A percentile compares a stretch with the other conserved stretches of the same genome.
Conservation (phyloP, 805 yeast genomes). For the Candida koratica region DNA sequence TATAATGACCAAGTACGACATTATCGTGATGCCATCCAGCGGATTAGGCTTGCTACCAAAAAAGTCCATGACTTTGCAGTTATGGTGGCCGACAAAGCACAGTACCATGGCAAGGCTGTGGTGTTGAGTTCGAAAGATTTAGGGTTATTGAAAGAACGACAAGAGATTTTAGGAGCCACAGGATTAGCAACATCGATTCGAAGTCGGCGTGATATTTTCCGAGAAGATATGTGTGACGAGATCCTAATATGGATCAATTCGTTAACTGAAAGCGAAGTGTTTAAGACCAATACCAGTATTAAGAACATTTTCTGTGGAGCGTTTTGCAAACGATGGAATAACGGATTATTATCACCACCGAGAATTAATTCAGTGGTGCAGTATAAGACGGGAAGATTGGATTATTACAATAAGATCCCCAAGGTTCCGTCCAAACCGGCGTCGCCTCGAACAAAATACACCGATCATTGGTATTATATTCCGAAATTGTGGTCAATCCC, state of each 20-base stretch:
- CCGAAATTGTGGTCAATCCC: conserved; percentile 48
- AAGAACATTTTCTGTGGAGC: conserved; percentile 54
- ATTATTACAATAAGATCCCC: conserved; percentile 35
- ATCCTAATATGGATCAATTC: conserved; percentile 64
- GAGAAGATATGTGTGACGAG: conserved; percentile 79
- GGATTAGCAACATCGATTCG: conserved; percentile 66
- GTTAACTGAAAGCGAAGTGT: conserved; percentile 51
- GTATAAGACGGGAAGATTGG: conserved; percentile 32
- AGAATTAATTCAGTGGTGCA: conserved; percentile 10
- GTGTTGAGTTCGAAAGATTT: conserved; percentile 58
- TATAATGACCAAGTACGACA: conserved; percentile 83
- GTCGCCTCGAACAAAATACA: conserved; percentile 5
- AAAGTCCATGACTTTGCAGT: conserved; percentile 62
- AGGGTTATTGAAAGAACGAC: conserved; percentile 47
- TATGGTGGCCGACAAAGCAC: conserved; percentile 66
- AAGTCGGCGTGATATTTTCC: conserved; percentile 61
- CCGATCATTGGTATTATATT: conserved; percentile 37
- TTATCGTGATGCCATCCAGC: conserved; percentile 64
- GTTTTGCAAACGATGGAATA: conserved; percentile 58
- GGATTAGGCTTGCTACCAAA: conserved; percentile 60
- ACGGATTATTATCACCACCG: conserved; percentile 38
- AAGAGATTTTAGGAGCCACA: conserved; percentile 53
- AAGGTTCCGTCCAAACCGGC: conserved; percentile 23
- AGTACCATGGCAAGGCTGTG: conserved; percentile 62
- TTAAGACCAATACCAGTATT: conserved; percentile 44